Conservation (phyloP, 805 yeast species). For the Yamadazyma sp. region DNA sequence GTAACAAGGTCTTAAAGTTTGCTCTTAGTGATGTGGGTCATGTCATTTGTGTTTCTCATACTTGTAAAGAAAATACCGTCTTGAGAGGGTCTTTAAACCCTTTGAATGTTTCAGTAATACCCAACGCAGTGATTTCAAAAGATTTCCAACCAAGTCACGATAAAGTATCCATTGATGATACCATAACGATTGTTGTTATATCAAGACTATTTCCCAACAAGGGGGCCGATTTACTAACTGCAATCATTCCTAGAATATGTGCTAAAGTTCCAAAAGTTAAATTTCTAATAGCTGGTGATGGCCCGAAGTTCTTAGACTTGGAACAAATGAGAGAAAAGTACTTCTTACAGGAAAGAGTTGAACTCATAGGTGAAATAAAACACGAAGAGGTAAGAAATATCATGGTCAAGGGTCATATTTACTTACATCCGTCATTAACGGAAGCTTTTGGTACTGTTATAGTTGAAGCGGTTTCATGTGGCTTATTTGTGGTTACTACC, state of each 20-base stretch:
- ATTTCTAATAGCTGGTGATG: constrained; percentile 92
- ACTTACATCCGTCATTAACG: constrained; percentile 87
- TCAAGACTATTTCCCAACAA: constrained; percentile 93
- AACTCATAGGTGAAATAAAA: constrained; percentile 77
- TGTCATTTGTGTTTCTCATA: constrained; percentile 93
- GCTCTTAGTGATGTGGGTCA: constrained; percentile 84
- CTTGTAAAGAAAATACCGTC: constrained; percentile 94
- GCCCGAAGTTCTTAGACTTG: constrained; percentile 89
- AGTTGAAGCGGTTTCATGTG: constrained; percentile 97
- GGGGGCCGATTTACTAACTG: constrained; percentile 87
- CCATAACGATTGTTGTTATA: constrained; percentile 82
- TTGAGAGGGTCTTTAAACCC: constrained; percentile 84
- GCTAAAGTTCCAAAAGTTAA: constrained; percentile 56
- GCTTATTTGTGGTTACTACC: constrained; percentile 88
- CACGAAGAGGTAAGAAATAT: constrained; percentile 93
- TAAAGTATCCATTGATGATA: constrained; percentile 5
- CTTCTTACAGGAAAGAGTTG: constrained; percentile 83
- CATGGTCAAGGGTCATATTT: constrained; percentile 91
- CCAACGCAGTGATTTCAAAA: constrained; percentile 87
- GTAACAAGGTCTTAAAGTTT: constrained; percentile 82
- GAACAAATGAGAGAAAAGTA: constrained; percentile 92
- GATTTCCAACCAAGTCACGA: constrained; percentile 49
- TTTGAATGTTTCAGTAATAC: constrained; percentile 77
- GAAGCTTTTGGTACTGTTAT: constrained; percentile 98
- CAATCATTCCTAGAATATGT: constrained; percentile 83